phyloP scores from a whole-genome alignment of 2,329 filamentous ascomycete genomes.

The Diaporthe sp. region DNA sequence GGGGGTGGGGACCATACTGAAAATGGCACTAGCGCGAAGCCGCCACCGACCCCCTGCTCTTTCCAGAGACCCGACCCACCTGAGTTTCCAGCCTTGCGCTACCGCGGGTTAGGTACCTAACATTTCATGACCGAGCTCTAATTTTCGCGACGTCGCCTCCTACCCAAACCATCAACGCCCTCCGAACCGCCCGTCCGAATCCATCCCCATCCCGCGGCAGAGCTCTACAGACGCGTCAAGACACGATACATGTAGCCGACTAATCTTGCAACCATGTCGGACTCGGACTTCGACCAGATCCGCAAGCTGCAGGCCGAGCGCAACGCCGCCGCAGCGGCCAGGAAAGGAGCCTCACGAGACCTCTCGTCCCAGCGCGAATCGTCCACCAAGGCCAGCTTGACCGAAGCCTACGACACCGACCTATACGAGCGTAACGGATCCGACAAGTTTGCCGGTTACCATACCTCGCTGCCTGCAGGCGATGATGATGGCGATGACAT shows the following conservation, averaged over 20 bases:
- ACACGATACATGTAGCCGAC: slow-evolving; percentile 40
- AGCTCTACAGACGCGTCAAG: background rate
- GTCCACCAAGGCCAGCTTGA: slow-evolving; percentile 91
- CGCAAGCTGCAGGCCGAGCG: slow-evolving; percentile 92
- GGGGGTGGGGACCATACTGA: background rate
- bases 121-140: slow-evolving; percentile 32
- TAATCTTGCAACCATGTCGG: slow-evolving; percentile 68
- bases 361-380: slow-evolving; percentile 83
- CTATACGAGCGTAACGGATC: slow-evolving; percentile 84
- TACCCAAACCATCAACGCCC: background rate
- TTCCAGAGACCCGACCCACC: slow-evolving; percentile 8
- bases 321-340: slow-evolving; percentile 81
- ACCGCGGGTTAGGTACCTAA: slow-evolving; percentile 5
- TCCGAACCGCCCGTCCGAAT: background rate
- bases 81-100: slow-evolving; percentile 15
- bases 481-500: slow-evolving; percentile 85
- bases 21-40: background rate
- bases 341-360: slow-evolving; percentile 85
- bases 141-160: slow-evolving; percentile 29
- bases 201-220: background rate
- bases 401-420: slow-evolving; percentile 87
- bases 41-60: background rate
- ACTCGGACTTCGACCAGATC: slow-evolving; percentile 89
- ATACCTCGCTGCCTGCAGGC: slow-evolving; percentile 85
- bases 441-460: slow-evolving; percentile 91